Evolutionary conservation across 768 basidiomycete genomes (phyloP).

Genomic region (Mycena venus): DNA sequence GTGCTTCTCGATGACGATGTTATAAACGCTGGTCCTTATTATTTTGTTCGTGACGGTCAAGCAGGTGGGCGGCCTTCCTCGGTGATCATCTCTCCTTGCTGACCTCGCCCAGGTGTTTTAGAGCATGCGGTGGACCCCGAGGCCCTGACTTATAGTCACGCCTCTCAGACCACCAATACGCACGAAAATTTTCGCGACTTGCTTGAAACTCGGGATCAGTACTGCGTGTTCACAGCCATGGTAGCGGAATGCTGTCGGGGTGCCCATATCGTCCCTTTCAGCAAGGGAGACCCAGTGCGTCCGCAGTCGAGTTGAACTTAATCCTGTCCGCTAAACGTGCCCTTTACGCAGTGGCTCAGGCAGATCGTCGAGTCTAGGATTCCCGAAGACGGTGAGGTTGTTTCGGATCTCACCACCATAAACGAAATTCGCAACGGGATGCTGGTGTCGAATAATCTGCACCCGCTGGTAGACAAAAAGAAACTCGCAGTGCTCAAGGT

Average conservation of each 20-base stretch:
- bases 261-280: slow-evolving; percentile 4
- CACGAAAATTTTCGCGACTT: neutral
- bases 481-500: neutral
- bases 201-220: neutral
- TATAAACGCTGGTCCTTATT: neutral
- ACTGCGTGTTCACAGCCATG: neutral
- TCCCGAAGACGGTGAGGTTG: neutral
- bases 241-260: neutral
- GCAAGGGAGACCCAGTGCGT: slow-evolving; percentile 8
- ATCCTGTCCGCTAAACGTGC: neutral
- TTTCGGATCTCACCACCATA: neutral
- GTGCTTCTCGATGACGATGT: neutral
- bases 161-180: neutral
- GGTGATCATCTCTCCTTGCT: neutral
- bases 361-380: neutral
- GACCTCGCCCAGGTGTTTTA: slow-evolving; percentile 5
- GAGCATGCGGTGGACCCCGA: slow-evolving; percentile 12
- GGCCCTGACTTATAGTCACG: neutral
- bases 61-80: neutral
- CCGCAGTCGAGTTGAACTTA: neutral
- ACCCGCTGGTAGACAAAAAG: neutral
- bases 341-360: neutral
- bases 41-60: neutral
- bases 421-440: slow-evolving; percentile 8
- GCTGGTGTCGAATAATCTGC: neutral